Conservation (phyloP, 139 green algal genomes). For the Haematococcus lacustris region DNA sequence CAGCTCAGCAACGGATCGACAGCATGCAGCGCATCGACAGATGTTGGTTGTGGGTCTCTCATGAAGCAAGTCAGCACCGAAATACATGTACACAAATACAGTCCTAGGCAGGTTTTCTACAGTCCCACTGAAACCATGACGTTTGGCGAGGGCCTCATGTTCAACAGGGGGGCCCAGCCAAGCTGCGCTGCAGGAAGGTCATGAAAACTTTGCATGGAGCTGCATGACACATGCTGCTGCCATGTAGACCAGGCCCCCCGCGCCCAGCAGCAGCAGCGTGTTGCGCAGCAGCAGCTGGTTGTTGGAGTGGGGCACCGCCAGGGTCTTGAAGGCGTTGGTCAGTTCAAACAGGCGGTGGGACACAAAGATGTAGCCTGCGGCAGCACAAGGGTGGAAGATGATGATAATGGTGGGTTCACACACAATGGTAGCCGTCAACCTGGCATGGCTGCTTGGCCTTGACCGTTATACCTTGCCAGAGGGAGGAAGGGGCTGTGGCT, state of each 20-base stretch:
- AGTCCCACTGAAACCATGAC: too few species aligned
- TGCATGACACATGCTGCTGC: too few species aligned
- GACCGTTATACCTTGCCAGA: too few species aligned
- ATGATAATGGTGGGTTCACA: too few species aligned
- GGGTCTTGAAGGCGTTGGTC: constrained; percentile 75
- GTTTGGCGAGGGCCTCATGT: too few species aligned
- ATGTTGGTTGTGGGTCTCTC: not conserved
- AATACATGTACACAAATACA: not conserved
- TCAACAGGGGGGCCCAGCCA: not conserved
- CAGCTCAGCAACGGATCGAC: too few species aligned
- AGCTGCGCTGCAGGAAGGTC: not conserved
- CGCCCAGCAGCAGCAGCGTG: constrained; percentile 39
- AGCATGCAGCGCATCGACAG: not conserved
- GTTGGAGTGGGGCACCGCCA: constrained; percentile 72
- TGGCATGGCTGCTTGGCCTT: too few species aligned
- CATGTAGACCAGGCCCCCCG: constrained; percentile 12
- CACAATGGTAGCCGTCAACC: too few species aligned
- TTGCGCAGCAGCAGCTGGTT: constrained; percentile 70
- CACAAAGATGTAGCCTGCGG: constrained; percentile 69
- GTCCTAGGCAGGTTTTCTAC: not conserved
- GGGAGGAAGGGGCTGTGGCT: too few species aligned
- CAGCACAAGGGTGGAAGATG: too few species aligned
- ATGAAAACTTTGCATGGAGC: too few species aligned
- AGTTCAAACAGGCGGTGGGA: constrained; percentile 81
- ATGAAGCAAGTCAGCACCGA: not conserved